phyloP scores from a whole-genome alignment of 2,329 filamentous ascomycete genomes.

The Achaetomium macrosporum region DNA sequence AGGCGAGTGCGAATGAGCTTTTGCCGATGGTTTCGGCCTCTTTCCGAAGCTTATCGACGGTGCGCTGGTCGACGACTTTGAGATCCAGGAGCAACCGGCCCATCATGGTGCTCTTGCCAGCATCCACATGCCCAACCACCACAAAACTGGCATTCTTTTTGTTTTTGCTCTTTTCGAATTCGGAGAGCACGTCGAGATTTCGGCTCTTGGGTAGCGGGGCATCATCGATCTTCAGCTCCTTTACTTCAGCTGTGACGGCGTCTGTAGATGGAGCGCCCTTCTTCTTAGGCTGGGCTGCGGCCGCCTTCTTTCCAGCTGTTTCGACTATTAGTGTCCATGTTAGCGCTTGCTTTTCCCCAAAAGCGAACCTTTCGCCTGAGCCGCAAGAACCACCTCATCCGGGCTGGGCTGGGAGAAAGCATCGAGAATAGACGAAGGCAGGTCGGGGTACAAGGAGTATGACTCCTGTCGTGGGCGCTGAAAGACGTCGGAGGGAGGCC shows the following conservation, averaged over 20 bases:
- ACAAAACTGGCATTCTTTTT: slow-evolving; percentile 88
- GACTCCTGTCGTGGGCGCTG: neutral
- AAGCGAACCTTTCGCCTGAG: slow-evolving; percentile 83
- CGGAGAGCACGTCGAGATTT: slow-evolving; percentile 76
- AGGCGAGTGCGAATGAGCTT: slow-evolving; percentile 90
- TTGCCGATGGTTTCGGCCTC: slow-evolving; percentile 92
- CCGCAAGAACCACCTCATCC: slow-evolving; percentile 81
- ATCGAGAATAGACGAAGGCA: slow-evolving; percentile 45
- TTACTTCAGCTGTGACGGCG: slow-evolving; percentile 32
- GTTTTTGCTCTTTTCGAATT: slow-evolving; percentile 66
- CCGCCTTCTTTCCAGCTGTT: slow-evolving; percentile 46
- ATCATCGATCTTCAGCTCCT: slow-evolving; percentile 41
- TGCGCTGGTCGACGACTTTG: slow-evolving; percentile 79
- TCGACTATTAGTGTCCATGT: slow-evolving; percentile 46
- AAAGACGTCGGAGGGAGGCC: slow-evolving; percentile 30
- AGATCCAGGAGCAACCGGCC: slow-evolving; percentile 86
- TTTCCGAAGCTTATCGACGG: slow-evolving; percentile 78
- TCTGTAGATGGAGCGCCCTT: slow-evolving; percentile 31
- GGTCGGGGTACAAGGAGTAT: slow-evolving; percentile 42
- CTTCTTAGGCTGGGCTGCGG: slow-evolving; percentile 36
- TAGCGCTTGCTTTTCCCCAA: slow-evolving; percentile 45
- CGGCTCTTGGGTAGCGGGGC: slow-evolving; percentile 60
- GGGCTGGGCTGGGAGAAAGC: slow-evolving; percentile 83
- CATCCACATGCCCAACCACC: slow-evolving; percentile 93
- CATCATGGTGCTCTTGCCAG: slow-evolving; percentile 97